Conservation (phyloP, 75 land plant species). For the Picea sitchensis region DNA sequence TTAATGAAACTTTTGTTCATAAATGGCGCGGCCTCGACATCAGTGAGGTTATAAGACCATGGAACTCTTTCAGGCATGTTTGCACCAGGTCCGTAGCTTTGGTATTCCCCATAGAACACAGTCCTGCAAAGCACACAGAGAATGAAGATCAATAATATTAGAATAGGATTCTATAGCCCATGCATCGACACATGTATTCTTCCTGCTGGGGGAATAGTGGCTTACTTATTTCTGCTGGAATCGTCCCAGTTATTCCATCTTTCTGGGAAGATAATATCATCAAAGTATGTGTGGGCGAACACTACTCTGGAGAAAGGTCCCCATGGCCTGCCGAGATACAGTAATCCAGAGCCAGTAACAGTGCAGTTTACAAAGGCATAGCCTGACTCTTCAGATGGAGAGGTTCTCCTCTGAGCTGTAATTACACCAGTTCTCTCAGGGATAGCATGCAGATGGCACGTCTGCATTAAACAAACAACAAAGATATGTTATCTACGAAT, state of each 20-base stretch:
- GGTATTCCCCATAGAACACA: conserved; percentile 49
- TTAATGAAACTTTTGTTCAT: conserved; percentile 24
- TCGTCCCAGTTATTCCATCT: conserved; percentile 63
- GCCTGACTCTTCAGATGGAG: too few species aligned
- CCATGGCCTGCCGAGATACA: conserved; percentile 73
- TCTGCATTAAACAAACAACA: too few species aligned
- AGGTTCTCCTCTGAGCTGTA: too few species aligned
- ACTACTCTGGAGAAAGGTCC: conserved; percentile 64
- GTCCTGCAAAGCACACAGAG: conserved; percentile 30
- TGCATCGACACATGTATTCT: background rate
- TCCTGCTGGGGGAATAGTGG: background rate
- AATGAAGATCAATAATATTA: background rate
- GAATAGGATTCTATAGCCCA: background rate
- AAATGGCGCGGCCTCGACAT: conserved; percentile 29
- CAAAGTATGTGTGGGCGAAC: conserved; percentile 49
- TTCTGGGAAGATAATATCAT: conserved; percentile 42
- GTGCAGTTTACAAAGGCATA: conserved; percentile 17
- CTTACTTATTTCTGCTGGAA: conserved; percentile 23
- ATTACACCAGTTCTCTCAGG: too few species aligned
- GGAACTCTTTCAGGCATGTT: conserved; percentile 20
- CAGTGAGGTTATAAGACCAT: conserved; percentile 44
- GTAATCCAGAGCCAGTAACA: conserved; percentile 46
- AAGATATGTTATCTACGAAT: too few species aligned
- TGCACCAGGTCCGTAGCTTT: conserved; percentile 50
- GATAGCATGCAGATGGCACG: too few species aligned